Percentiles rank a stretch among this genome's conserved stretches.
These are phyloP conservation scores for Axilococcus clingmanii DNA, from an alignment of 139 green algal species.

Conservation along the genomic window DNA sequence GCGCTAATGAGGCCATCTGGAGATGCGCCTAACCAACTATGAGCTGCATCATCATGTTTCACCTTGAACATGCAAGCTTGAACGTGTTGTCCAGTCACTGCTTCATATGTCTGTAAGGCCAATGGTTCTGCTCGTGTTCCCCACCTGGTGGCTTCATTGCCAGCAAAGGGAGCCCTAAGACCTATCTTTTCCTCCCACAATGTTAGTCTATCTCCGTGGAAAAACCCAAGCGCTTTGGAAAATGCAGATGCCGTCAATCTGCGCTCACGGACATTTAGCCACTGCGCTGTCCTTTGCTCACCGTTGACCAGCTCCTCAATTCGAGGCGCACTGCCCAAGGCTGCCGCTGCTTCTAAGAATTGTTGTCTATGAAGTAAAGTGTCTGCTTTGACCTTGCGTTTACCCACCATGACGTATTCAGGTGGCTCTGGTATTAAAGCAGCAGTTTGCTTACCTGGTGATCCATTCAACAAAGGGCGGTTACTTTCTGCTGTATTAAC, in stretches of 20 bases:
- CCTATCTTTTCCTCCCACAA: conserved; percentile 73
- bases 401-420: conserved; percentile 3
- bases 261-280: conserved; percentile 30
- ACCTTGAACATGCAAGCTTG: conserved; percentile 29
- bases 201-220: conserved; percentile 27
- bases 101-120: conserved; percentile 38
- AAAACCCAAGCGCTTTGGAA: conserved; percentile 41
- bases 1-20: conserved; percentile 50
- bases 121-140: conserved; percentile 35
- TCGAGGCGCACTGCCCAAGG: background rate
- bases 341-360: conserved; percentile 9
- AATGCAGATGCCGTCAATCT: conserved; percentile 52
- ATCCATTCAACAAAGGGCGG: background rate
- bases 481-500: background rate
- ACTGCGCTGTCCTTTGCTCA: conserved; percentile 42
- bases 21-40: conserved; percentile 57
- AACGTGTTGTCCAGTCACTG: conserved; percentile 14
- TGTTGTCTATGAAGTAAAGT: conserved; percentile 5
- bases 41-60: conserved; percentile 33
- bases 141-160: conserved; percentile 61
- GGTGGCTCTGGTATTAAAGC: background rate
- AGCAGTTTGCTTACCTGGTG: background rate
- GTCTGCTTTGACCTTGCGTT: conserved; percentile 5
- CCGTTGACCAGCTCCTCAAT: conserved; percentile 5
- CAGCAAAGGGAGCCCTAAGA: conserved; percentile 39